A percentile compares a stretch with the other conserved stretches of the same genome.
Evolutionary conservation across 805 yeast species (phyloP).

Genomic region (Teunomyces lycoperdinae): DNA sequence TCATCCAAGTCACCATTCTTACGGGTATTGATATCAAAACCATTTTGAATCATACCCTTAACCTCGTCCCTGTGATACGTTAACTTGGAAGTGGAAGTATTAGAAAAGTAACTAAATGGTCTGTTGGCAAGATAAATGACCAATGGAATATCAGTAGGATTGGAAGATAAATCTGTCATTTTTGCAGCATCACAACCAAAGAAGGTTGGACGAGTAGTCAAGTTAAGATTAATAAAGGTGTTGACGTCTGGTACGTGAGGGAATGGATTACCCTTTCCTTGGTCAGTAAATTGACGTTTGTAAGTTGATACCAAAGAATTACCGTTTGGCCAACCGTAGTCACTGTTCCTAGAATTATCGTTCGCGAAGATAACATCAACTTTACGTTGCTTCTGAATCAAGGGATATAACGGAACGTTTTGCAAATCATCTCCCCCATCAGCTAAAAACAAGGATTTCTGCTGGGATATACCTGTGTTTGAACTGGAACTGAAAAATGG

Average conservation of each 20-base stretch:
- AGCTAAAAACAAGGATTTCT: conserved; percentile 27
- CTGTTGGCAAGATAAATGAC: conserved; percentile 75
- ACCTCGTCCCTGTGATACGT: conserved; percentile 57
- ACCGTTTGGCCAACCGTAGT: conserved; percentile 39
- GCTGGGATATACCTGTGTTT: conserved; percentile 14
- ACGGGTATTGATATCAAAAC: conserved; percentile 67
- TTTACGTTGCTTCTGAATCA: conserved; percentile 30
- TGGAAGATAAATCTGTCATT: conserved; percentile 43
- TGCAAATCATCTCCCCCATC: conserved; percentile 45
- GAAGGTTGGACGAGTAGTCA: conserved; percentile 69
- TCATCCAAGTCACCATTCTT: conserved; percentile 62
- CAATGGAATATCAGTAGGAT: conserved; percentile 53
- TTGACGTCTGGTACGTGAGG: conserved; percentile 75
- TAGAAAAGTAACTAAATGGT: conserved; percentile 62
- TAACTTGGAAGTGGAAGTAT: conserved; percentile 69
- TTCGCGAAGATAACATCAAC: conserved; percentile 38
- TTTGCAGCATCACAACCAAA: conserved; percentile 77
- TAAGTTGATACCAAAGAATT: conserved; percentile 30
- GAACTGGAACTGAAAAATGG: conserved; percentile 45
- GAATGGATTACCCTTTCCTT: conserved; percentile 60
- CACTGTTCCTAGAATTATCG: conserved; percentile 36
- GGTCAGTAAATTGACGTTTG: conserved; percentile 29
- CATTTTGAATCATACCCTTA: conserved; percentile 62
- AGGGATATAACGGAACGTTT: conserved; percentile 38
- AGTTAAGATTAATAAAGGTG: conserved; percentile 56